Base-by-base conservation (phyloP, 2,329 filamentous ascomycete genomes). In the Phialocephala subalpina region DNA sequence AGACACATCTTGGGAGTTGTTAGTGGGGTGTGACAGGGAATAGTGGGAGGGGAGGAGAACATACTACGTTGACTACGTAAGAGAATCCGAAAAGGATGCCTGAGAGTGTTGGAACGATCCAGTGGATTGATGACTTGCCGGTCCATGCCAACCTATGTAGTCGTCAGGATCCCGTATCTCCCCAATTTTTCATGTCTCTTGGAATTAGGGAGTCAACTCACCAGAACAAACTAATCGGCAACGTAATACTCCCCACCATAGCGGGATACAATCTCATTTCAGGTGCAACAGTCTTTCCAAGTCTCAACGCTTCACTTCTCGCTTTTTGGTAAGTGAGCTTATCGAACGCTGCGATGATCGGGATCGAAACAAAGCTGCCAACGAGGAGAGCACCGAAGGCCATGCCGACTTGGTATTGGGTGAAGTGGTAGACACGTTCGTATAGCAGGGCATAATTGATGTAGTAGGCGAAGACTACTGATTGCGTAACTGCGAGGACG, bases 181-280 rank as follows among this genome's bases (percentile, higher is more conserved):
- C n/a, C n/a, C n/a, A n/a, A n/a, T n/a, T n/a, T n/a, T n/a, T n/a
- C n/a, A n/a, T n/a, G n/a, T 20, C 11, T 27, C 14, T 22, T 8
- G n/a, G 25, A 45, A 6, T 5, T 33, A 9, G 18, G 22, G 25
- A 22, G 20, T 1, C 18, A 22, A 25, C 56, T 52, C 56, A 63
- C 60, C 64, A 64, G 29, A 66, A 69, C 35, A 69, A 57, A 4
- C 42, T 57, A 14, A 63, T 60, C 11, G 67, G 67, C 27, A 69
- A 33, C 2, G 42, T 56, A 22, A 69, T 56, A 20, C 45, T 58
- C 9, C 67, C 56, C 47, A 69, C 27, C 62, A 69, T 69, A 3
- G 67, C 67, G 29, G 67, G 67, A 47, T 66, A 69, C 35, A 69
- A 47, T 38, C 67, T 58, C 36, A 29, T 59, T 27, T 69, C 67